These are phyloP conservation scores for Lomentospora prolificans DNA, from an alignment of 2,329 filamentous ascomycete genomes.

Conservation along the genomic window DNA sequence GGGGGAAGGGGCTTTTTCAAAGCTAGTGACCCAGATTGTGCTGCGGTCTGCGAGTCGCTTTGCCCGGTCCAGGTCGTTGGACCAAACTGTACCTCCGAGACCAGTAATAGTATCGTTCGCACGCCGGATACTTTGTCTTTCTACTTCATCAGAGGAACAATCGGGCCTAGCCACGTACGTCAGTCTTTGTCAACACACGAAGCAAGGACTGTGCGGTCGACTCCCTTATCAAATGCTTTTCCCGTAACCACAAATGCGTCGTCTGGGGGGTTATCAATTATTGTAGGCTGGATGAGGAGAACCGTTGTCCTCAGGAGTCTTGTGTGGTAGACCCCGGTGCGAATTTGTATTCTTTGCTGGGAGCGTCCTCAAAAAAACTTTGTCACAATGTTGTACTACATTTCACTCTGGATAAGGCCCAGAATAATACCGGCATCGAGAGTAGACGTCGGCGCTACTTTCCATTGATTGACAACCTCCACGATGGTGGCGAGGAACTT, in stretches of 20 bases:
- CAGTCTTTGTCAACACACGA: neutral
- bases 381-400: conserved; percentile 50
- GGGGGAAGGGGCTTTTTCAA: conserved; percentile 20
- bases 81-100: conserved; percentile 49
- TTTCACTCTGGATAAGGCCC: conserved; percentile 53
- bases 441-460: conserved; percentile 30
- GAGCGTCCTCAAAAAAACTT: conserved; percentile 38
- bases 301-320: conserved; percentile 25
- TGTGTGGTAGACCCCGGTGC: conserved; percentile 31
- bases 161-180: conserved; percentile 34
- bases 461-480: conserved; percentile 12
- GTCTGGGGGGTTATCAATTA: conserved; percentile 51
- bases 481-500: conserved; percentile 36
- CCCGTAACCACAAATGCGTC: conserved; percentile 44
- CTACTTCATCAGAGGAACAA: conserved; percentile 55
- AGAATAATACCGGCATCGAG: conserved; percentile 22
- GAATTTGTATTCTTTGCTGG: conserved; percentile 41
- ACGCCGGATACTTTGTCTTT: conserved; percentile 42
- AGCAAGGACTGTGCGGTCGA: neutral
- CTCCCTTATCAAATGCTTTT: conserved; percentile 37
- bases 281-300: conserved; percentile 48
- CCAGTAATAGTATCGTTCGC: conserved; percentile 45
- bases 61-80: conserved; percentile 38
- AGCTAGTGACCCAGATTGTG: conserved; percentile 47
- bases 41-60: conserved; percentile 40